phyloP scores from a whole-genome alignment of 2,329 filamentous ascomycete species.

The Aspergillus sp. region DNA sequence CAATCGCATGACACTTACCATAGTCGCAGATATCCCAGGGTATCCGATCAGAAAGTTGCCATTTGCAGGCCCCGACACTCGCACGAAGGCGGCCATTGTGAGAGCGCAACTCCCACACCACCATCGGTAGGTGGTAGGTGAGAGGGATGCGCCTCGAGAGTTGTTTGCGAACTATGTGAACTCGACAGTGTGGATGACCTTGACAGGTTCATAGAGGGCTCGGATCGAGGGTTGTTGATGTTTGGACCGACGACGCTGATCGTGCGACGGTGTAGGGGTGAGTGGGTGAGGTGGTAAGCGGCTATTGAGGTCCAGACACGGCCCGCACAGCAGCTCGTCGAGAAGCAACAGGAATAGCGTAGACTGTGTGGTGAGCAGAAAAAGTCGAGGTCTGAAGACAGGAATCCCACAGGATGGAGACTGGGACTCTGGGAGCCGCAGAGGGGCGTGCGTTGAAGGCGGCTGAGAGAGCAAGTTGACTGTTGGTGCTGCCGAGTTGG shows the following conservation, averaged over 20 bases:
- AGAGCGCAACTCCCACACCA: constrained; percentile 38
- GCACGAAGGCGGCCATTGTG: constrained; percentile 77
- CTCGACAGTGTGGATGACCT: constrained; percentile 20
- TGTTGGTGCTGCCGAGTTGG: constrained; percentile 15
- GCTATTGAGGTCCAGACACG: constrained; percentile 9
- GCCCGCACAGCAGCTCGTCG: background rate
- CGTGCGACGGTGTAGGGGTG: constrained; percentile 10
- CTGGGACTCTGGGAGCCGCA: background rate
- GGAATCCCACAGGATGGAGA: background rate
- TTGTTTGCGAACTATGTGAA: constrained; percentile 29
- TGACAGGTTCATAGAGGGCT: constrained; percentile 30
- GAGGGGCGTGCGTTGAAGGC: constrained; percentile 2
- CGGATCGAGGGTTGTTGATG: background rate
- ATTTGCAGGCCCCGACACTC: constrained; percentile 96
- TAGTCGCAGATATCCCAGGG: constrained; percentile 92
- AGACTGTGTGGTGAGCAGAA: background rate
- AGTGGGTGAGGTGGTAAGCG: constrained; percentile 14
- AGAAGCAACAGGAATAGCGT: constrained; percentile 3
- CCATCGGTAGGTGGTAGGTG: constrained; percentile 37
- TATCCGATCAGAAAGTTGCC: constrained; percentile 96
- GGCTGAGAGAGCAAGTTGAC: background rate
- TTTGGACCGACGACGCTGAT: constrained; percentile 16
- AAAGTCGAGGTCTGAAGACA: background rate
- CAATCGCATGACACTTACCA: constrained; percentile 65
- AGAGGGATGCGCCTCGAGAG: constrained; percentile 24